Conservation (phyloP, 2,329 filamentous ascomycete genomes). For the Ascomycota sp. region DNA sequence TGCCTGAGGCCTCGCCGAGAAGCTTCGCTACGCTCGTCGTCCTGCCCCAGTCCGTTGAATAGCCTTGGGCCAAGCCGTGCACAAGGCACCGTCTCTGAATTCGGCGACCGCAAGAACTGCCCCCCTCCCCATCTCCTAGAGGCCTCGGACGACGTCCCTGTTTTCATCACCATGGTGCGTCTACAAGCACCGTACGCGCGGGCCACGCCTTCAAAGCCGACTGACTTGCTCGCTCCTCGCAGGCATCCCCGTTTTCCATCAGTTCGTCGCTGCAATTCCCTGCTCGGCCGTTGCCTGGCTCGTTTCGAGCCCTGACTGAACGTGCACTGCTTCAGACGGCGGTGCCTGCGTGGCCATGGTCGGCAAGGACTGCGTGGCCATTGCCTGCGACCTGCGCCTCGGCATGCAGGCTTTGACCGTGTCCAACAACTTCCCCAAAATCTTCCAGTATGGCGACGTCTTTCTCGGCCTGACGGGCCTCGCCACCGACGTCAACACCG, state of each 20-base stretch:
- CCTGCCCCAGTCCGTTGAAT: no score
- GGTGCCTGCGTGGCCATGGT: constrained; percentile 97
- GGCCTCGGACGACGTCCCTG: no score
- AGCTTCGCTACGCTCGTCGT: no score
- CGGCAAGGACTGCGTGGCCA: constrained; percentile 97
- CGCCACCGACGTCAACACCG: constrained; percentile 83
- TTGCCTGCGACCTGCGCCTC: constrained; percentile 94
- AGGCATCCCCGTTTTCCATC: constrained; percentile 89
- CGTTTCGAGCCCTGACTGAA: neutral
- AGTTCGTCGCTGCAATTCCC: constrained; percentile 32
- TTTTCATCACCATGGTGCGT: neutral
- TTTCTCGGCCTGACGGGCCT: constrained; percentile 92
- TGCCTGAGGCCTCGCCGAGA: constrained; percentile 4
- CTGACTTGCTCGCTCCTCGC: constrained; percentile 4
- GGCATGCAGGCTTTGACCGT: constrained; percentile 91
- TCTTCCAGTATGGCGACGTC: constrained; percentile 90
- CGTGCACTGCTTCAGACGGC: constrained; percentile 30
- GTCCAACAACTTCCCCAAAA: constrained; percentile 99
- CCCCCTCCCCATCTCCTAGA: no score
- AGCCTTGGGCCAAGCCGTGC: no score
- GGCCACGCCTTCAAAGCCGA: no score
- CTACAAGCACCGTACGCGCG: neutral
- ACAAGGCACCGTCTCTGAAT: no score
- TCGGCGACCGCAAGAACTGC: no score
- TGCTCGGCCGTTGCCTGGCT: no score